These are phyloP conservation scores for Purpureocillium lavendulum DNA, from an alignment of 2,329 filamentous ascomycete species.

Conservation along the genomic window DNA sequence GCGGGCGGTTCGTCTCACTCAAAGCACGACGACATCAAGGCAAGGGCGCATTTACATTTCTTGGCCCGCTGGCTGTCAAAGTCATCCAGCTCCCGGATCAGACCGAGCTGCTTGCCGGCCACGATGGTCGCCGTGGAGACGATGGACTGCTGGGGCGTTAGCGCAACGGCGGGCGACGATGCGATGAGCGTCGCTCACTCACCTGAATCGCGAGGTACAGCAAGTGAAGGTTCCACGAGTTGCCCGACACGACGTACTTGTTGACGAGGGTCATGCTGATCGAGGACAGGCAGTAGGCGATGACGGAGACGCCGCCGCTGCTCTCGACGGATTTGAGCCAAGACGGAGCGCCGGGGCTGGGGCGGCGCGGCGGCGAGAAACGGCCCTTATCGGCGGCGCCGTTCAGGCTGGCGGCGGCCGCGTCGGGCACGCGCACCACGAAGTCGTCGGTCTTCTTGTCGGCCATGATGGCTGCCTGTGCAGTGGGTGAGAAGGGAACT, in stretches of 20 bases:
- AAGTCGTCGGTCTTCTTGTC: slow-evolving; percentile 88
- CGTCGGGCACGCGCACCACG: slow-evolving; percentile 60
- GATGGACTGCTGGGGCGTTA: slow-evolving; percentile 64
- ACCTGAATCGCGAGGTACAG: slow-evolving; percentile 92
- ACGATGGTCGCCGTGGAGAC: slow-evolving; percentile 84
- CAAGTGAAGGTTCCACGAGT: slow-evolving; percentile 91
- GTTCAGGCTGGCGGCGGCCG: slow-evolving; percentile 24
- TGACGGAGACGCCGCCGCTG: slow-evolving; percentile 70
- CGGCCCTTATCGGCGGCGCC: slow-evolving; percentile 43
- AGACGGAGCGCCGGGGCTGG: slow-evolving; percentile 17
- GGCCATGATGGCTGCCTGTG: slow-evolving; percentile 57
- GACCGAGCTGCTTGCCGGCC: slow-evolving; percentile 66
- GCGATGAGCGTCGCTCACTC: slow-evolving; percentile 22
- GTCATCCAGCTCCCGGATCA: slow-evolving; percentile 73
- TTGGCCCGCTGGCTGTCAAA: slow-evolving; percentile 86
- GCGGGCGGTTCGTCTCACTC: no score
- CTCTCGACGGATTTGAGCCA: slow-evolving; percentile 50
- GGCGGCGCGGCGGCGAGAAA: slow-evolving; percentile 20
- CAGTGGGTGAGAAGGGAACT: neutral
- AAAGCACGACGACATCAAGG: neutral
- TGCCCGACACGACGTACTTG: slow-evolving; percentile 93
- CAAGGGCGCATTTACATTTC: slow-evolving; percentile 62
- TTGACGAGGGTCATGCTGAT: slow-evolving; percentile 99
- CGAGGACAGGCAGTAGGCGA: slow-evolving; percentile 90
- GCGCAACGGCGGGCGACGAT: no score